These are phyloP conservation scores for Saussurea involucrata DNA, from an alignment of 129 eudicot species.

Conservation along the genomic window DNA sequence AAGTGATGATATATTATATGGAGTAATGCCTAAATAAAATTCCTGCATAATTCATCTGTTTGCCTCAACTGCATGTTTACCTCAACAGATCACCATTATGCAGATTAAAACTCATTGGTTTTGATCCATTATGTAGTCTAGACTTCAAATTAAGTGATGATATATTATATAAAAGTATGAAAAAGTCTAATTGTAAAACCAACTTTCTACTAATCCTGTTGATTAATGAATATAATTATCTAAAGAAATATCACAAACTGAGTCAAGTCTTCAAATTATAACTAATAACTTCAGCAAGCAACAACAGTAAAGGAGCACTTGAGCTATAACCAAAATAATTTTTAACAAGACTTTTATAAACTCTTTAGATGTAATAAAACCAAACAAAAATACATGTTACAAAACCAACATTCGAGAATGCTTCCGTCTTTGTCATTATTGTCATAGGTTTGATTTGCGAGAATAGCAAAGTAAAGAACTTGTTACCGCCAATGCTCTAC, in stretches of 20 bases:
- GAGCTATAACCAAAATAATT: too few relatives aligned
- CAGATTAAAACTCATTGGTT: not conserved
- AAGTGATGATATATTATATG: not conserved
- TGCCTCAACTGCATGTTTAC: not conserved
- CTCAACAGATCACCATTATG: not conserved
- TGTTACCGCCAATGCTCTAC: too few relatives aligned
- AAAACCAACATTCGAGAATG: too few relatives aligned
- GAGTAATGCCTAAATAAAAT: not conserved
- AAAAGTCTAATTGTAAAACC: not conserved
- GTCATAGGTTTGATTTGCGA: too few relatives aligned
- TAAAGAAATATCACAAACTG: too few relatives aligned
- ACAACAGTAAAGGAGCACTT: too few relatives aligned
- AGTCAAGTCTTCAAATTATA: too few relatives aligned
- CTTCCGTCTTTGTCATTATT: too few relatives aligned
- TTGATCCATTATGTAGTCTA: not conserved
- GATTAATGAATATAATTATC: too few relatives aligned
- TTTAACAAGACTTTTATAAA: too few relatives aligned
- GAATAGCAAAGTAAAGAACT: too few relatives aligned
- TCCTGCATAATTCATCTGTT: not conserved
- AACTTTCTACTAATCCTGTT: not conserved
- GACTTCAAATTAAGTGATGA: not conserved
- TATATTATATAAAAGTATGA: not conserved
- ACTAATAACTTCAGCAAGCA: too few relatives aligned
- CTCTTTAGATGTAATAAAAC: not conserved
- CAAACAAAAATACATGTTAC: not conserved